Conservation (phyloP, 2,329 filamentous ascomycete species). For the Cordyceps militaris region DNA sequence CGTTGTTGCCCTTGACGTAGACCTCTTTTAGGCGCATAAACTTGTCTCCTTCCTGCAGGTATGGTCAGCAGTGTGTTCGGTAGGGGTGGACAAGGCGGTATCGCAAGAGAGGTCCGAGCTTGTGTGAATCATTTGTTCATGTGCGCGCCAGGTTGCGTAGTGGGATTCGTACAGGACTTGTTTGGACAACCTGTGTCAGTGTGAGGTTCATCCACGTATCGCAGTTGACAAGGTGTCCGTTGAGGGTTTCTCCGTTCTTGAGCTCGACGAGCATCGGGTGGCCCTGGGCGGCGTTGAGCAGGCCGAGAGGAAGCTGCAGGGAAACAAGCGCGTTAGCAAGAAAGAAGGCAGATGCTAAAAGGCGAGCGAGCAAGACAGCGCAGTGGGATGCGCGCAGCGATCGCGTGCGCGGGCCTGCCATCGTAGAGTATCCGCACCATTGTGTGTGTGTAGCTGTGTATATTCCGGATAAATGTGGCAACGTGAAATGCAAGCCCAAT, state of each 20-base stretch:
- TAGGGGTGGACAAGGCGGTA: too few relatives aligned
- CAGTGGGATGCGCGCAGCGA: background rate
- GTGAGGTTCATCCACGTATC: constrained; percentile 99
- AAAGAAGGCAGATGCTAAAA: background rate
- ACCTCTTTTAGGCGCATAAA: constrained; percentile 90
- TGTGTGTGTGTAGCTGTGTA: background rate
- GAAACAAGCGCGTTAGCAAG: constrained; percentile 19
- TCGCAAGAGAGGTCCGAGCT: background rate
- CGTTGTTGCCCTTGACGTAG: constrained; percentile 96
- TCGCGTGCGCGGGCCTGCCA: background rate
- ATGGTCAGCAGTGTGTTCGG: background rate
- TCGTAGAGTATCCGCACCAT: background rate
- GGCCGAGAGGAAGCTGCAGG: constrained; percentile 61
- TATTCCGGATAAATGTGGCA: background rate
- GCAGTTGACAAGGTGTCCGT: constrained; percentile 92
- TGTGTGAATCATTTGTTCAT: background rate
- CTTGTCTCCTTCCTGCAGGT: constrained; percentile 71
- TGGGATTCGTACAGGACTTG: constrained; percentile 58
- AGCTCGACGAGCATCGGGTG: constrained; percentile 97
- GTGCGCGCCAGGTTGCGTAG: background rate
- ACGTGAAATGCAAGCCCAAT: background rate
- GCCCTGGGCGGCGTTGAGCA: constrained; percentile 92
- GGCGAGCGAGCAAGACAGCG: background rate
- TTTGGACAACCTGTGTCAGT: constrained; percentile 93
- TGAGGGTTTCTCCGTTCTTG: constrained; percentile 95